Percentiles rank a stretch among this genome's conserved stretches.
Conservation (phyloP, 2,329 filamentous ascomycete species). For the Chaetomiaceae sp. region DNA sequence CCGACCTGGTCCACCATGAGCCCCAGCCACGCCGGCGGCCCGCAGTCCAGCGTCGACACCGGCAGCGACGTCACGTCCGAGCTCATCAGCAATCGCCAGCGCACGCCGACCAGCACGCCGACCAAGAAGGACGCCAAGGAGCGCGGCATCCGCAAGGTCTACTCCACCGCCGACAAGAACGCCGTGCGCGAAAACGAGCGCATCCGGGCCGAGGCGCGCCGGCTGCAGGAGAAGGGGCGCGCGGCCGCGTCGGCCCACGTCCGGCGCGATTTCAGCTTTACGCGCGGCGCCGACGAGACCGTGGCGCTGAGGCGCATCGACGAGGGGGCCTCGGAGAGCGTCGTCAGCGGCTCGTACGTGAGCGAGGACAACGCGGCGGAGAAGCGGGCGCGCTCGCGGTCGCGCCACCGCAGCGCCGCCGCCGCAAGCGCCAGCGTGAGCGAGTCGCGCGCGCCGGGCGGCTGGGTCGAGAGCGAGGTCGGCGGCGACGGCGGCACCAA, state of each 20-base stretch:
- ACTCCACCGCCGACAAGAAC: slow-evolving; percentile 52
- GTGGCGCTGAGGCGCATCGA: slow-evolving; percentile 28
- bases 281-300: slow-evolving; percentile 35
- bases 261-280: slow-evolving; percentile 49
- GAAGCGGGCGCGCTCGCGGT: slow-evolving; percentile 13
- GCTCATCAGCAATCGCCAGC: slow-evolving; percentile 52
- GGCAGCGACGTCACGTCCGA: slow-evolving; percentile 51
- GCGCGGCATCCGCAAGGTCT: slow-evolving; percentile 55
- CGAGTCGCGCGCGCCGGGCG: slow-evolving; percentile 31
- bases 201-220: slow-evolving; percentile 50
- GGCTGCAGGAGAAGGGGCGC: slow-evolving; percentile 49
- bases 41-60: no score
- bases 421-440: slow-evolving; percentile 12
- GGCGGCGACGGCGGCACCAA: slow-evolving; percentile 49
- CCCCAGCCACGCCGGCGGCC: slow-evolving; percentile 14
- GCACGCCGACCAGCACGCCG: slow-evolving; percentile 50
- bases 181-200: slow-evolving; percentile 47
- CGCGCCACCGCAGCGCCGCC: slow-evolving; percentile 9
- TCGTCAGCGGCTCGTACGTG: slow-evolving; percentile 10
- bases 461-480: slow-evolving; percentile 36
- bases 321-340: slow-evolving; percentile 20
- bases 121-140: slow-evolving; percentile 32
- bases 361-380: not conserved
- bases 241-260: slow-evolving; percentile 20
- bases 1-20: slow-evolving; percentile 52